These are phyloP conservation scores for Tieghemostelium lacteum DNA, from an alignment of 78 protist genomes.

Conservation along the genomic window DNA sequence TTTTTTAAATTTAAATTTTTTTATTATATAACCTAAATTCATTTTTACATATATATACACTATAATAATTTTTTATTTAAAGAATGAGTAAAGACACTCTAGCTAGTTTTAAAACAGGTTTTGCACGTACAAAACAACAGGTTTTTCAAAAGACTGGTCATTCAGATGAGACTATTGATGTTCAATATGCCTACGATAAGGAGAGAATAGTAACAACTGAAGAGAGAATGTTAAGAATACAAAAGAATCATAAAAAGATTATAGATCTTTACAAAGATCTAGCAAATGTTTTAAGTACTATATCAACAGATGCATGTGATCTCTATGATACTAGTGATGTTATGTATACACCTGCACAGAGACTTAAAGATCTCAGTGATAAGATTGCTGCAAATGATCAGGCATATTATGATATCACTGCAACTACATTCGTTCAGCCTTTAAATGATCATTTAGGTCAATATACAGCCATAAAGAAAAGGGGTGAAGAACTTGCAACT, in stretches of 20 bases:
- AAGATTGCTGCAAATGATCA: not conserved
- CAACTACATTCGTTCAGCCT: conserved; percentile 14
- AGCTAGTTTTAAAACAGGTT: conserved; percentile 33
- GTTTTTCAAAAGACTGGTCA: conserved; percentile 70
- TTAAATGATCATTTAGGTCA: conserved; percentile 19
- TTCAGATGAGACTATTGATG: conserved; percentile 67
- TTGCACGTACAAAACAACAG: conserved; percentile 67
- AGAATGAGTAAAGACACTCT: too few species aligned
- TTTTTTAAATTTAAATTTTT: too few species aligned
- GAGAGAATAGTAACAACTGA: conserved; percentile 37
- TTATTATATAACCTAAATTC: too few species aligned
- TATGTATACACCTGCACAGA: conserved; percentile 39
- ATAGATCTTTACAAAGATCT: conserved; percentile 51
- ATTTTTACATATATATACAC: too few species aligned
- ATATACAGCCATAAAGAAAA: conserved; percentile 33
- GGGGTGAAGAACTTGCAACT: conserved; percentile 66
- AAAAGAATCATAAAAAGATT: conserved; percentile 33
- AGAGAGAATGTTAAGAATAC: conserved; percentile 21
- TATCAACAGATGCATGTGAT: conserved; percentile 66
- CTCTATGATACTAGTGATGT: conserved; percentile 45
- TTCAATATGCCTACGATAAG: conserved; percentile 61
- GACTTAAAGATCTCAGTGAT: conserved; percentile 23
- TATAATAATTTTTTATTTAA: too few species aligned
- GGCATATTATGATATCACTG: not conserved
- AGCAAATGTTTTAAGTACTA: conserved; percentile 11